Base-by-base conservation (phyloP, 2,329 filamentous ascomycete genomes). In the Penicillium nordicum region DNA sequence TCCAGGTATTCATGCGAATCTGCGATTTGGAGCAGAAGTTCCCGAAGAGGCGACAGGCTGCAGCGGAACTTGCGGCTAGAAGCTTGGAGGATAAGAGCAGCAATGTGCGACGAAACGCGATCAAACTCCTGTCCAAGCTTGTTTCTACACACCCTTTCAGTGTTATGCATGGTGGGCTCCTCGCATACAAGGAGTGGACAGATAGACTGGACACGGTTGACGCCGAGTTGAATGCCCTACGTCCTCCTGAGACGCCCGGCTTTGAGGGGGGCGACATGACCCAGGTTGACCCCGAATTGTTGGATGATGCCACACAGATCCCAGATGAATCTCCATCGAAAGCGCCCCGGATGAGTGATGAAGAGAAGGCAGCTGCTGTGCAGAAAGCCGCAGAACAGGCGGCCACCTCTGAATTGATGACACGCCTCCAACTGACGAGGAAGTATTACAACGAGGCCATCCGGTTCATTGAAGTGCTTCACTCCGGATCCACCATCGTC, bases 81-180 rank as follows among this genome's bases (percentile, higher is more conserved):
- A 97, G 93, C 72, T 80, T 99, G 3, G 90, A 97, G 73, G 95
- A 99, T 77, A 97, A 96, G 80, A 97, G 93, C 77, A 99, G 94
- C 75, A 96, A 97, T 67, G 94, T 99, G 32, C 84, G 94, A 59
- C 85, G 92, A 57, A 97, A 97, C 71, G 92, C 94, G 2, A 94
- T 99, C 72, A 97, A 96, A 74, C 79, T 99, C 7, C 81, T 99
- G 1, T 89, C 88, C 6, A 89, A 89, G 42, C 80, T 99, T 7
- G 90, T 99, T 66, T 91, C 92, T 60, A 97, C 92, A 0, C 94
- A 99, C 72, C 94, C 94, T 1, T 99, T 97, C 67, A 91, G 89
- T 37, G 86, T 92, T 18, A 88, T 97, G 78, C 92, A 97, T 67
- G 92, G 92, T 23, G 92, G 91, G 0, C 87, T 94, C 66, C 83